Evolutionary conservation across 2,329 filamentous ascomycete genomes (phyloP), one percentile per base, ranked within the genome.

Genomic region (Cladosporium sp.): DNA sequence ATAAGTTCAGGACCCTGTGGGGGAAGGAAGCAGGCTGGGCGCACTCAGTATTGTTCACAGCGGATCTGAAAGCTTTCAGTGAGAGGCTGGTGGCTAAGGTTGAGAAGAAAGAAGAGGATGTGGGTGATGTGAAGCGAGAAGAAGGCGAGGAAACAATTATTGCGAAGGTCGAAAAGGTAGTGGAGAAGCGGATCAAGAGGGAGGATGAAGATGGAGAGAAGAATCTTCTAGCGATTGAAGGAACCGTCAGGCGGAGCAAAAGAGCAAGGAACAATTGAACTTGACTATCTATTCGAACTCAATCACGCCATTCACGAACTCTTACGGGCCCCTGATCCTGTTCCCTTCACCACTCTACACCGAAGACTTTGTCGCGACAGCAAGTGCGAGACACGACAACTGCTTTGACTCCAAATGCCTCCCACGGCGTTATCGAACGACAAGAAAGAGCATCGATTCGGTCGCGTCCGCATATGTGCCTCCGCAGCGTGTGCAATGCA

Each of bases 21-120:
- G 94, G 94, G 0, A 83, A 88, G 58, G 90, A 97, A 66, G 94
- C 94, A 1, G 94, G 94, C 1, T 99, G 95, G 95, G 94, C 95
- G 9, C 94, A 99, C 75, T 96, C 90, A 2, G 94, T 99, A 8
- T 79, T 99, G 12, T 99, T 99, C 69, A 96, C 94, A 0, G 95
- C 94, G 0, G 92, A 99, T 69, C 73, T 99, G 57, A 89, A 85
- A 68, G 84, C 90, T 0, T 97, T 97, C 68, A 87, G 91, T 0
- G 88, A 90, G 63, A 80, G 77, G 63, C 70, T 84, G n/a, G 72
- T 76, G 1, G 70, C 70, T 8, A 77, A 80, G 62, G 66, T 82
- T 20, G 77, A 81, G 70, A 45, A 45, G 42, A 45, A 45, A 8
- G 42, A 45, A 10, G 42, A 45, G 42, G 42, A 28, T 6, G 61